Conservation (phyloP, 2,329 filamentous ascomycete species). For the Neofusicoccum sp. region DNA sequence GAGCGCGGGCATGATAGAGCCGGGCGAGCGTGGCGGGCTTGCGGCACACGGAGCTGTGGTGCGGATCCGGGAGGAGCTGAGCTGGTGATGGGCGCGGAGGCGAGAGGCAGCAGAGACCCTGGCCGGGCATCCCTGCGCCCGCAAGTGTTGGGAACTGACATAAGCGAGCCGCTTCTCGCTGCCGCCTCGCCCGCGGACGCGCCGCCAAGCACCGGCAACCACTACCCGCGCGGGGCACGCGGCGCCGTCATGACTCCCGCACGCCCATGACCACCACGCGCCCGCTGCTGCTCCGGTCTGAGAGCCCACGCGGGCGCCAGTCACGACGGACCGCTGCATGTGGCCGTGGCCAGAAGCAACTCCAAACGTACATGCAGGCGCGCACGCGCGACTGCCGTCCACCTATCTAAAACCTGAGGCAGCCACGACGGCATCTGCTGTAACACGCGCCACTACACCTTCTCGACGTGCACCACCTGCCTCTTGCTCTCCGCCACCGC, state of each 20-base stretch:
- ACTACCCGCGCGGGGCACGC: neutral
- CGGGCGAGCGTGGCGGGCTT: conserved; percentile 1
- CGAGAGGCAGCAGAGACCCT: conserved; percentile 7
- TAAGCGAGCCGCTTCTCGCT: neutral
- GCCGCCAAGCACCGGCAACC: neutral
- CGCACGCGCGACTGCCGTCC: neutral
- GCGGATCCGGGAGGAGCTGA: neutral
- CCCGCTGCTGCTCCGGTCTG: neutral
- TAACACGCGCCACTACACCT: neutral
- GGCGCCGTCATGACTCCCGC: neutral
- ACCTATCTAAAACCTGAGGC: too few relatives aligned
- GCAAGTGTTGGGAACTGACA: conserved; percentile 14
- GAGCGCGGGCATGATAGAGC: conserved; percentile 9
- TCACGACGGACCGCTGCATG: neutral
- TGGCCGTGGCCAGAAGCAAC: neutral
- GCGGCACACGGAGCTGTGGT: neutral
- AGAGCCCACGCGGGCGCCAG: neutral
- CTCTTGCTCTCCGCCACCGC: conserved; percentile 8
- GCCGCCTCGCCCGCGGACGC: neutral
- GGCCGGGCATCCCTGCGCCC: neutral
- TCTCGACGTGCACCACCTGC: neutral
- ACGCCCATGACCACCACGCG: neutral
- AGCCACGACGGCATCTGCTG: neutral
- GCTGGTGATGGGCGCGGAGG: neutral
- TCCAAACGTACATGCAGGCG: neutral